Base-by-base conservation (phyloP, 2,329 filamentous ascomycete species). In the Colletotrichum brevisporum region DNA sequence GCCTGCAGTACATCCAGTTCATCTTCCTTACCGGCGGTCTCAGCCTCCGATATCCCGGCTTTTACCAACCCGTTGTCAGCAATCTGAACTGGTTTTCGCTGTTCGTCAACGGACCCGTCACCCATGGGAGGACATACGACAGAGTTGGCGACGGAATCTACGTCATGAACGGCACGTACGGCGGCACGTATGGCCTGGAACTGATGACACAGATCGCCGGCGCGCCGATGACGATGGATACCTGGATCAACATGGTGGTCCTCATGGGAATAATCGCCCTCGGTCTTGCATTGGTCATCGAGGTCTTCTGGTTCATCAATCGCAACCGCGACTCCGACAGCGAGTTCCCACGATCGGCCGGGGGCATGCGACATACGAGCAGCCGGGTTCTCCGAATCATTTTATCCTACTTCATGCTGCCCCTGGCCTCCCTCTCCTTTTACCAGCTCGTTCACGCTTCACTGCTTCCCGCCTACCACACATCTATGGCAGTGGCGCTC, bases 1-100 rank as follows among this genome's bases (percentile, higher is more conserved):
- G 91, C 74, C 81, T 94, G 43, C 90, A 92, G 74, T 94, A 94
- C 76, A 87, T 94, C 13, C 92, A 94, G 74, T 94, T 93, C 75
- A 84, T 92, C 57, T 90, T 94, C 53, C 82, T 94, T 69, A 89
- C 91, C 0, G 91, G 91, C 4, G 88, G 89, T 15, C 82, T 94
- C 55, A 91, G 88, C n/a, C 79, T 94, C 60, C 86, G 88, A 51
- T 94, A 94, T 72, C 92, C 92, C 0, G 92, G 92, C 1, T 94
- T 90, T 75, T 92, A 90, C 71, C 91, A 93, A 72, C 92, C 92
- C 0, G 89, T 89, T 1, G 85, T 92, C 43, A 91, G 91, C 73
- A 86, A 89, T 69, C 85, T 86, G 2, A 87, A 86, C 56, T 94
- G 92, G 92, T 91, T 90, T 2, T 81, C 87, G 1, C 84, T 94